Evolutionary conservation across 1,284 basidiomycete species (phyloP).

Genomic region (Boletus subluridellus): DNA sequence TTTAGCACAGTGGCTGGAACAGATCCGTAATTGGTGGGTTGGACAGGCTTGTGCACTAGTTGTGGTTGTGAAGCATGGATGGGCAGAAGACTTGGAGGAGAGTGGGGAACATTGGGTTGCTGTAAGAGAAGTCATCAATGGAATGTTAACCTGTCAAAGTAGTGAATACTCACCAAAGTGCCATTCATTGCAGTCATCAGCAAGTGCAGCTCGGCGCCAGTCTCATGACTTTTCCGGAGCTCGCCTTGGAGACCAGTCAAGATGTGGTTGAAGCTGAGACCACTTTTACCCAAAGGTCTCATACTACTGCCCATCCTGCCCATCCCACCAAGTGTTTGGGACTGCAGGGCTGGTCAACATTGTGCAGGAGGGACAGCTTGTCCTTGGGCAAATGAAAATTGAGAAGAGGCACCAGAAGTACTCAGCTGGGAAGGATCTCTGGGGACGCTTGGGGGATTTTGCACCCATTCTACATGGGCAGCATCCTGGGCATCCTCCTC

Average conservation of each 20-base stretch:
- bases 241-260: constrained; percentile 79
- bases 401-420: constrained; percentile 26
- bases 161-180: constrained; percentile 39
- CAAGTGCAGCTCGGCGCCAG: constrained; percentile 82
- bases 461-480: too few species aligned
- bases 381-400: constrained; percentile 38
- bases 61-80: constrained; percentile 58
- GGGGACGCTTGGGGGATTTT: too few species aligned
- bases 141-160: neutral
- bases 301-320: constrained; percentile 22
- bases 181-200: constrained; percentile 77
- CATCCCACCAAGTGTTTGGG: constrained; percentile 61
- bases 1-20: too few species aligned
- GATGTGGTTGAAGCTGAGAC: constrained; percentile 62
- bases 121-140: constrained; percentile 23
- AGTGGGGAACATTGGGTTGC: constrained; percentile 61
- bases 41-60: constrained; percentile 27
- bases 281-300: too few species aligned
- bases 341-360: constrained; percentile 57
- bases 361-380: constrained; percentile 39
- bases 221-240: constrained; percentile 91
- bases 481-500: too few species aligned
- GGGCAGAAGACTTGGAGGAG: constrained; percentile 61
- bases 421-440: constrained; percentile 35
- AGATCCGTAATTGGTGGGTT: constrained; percentile 31